Percentiles rank a stretch among this genome's conserved stretches.
phyloP scores from a whole-genome alignment of 1,139 yeast genomes.

The Lodderomyces theae region DNA sequence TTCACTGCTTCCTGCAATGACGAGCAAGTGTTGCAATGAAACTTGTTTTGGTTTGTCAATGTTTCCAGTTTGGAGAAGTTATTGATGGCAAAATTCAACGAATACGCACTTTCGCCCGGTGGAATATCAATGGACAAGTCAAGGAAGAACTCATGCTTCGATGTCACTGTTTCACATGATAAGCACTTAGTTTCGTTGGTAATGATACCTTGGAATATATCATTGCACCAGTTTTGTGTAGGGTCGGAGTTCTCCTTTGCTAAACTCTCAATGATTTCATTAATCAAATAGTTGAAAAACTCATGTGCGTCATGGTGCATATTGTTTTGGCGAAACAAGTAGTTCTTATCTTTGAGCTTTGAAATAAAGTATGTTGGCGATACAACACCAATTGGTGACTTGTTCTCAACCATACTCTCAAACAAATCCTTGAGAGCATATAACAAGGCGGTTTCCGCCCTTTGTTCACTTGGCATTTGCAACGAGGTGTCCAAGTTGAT shows the following conservation, averaged over 20 bases:
- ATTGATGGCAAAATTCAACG: slow-evolving; percentile 68
- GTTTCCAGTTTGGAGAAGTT: slow-evolving; percentile 86
- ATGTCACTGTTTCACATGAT: slow-evolving; percentile 83
- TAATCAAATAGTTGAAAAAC: slow-evolving; percentile 80
- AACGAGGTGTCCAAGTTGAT: slow-evolving; percentile 72
- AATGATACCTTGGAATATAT: slow-evolving; percentile 78
- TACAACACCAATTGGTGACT: slow-evolving; percentile 72
- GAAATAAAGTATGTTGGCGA: slow-evolving; percentile 76
- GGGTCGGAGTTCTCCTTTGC: slow-evolving; percentile 35
- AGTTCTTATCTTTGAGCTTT: slow-evolving; percentile 76
- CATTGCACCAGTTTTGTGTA: slow-evolving; percentile 56
- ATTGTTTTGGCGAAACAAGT: slow-evolving; percentile 72
- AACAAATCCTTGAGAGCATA: slow-evolving; percentile 81
- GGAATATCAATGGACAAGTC: slow-evolving; percentile 87
- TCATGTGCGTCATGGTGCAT: slow-evolving; percentile 99
- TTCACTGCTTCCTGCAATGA: slow-evolving; percentile 94
- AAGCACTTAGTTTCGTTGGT: slow-evolving; percentile 89
- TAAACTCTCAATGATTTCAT: slow-evolving; percentile 73
- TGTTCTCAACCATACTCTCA: slow-evolving; percentile 76
- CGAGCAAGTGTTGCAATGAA: slow-evolving; percentile 87
- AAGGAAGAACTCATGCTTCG: slow-evolving; percentile 80
- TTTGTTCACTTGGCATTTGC: slow-evolving; percentile 37
- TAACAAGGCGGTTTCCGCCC: slow-evolving; percentile 55
- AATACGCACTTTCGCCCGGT: slow-evolving; percentile 58
- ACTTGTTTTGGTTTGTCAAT: slow-evolving; percentile 83